Evolutionary conservation across 257 asterid species (phyloP), one percentile per base, ranked within the genome.

Genomic region (Penstemon newberryi): DNA sequence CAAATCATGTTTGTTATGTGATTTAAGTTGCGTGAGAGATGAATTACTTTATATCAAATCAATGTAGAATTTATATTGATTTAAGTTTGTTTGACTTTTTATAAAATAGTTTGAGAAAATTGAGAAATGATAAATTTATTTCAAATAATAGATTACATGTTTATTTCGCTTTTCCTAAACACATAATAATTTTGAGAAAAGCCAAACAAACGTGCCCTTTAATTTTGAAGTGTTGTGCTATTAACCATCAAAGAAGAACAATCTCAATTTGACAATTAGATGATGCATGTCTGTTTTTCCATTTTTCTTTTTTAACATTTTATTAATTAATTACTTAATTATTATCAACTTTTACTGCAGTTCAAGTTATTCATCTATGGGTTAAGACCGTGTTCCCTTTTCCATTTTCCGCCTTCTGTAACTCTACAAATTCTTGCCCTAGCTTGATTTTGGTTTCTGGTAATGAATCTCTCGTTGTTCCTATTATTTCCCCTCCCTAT

Each of bases 281-380:
- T 70, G 69, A 69, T 46, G 70, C 69, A 57, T 61, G 46, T 36
- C n/a, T 37, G 38, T 54, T 39, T 33, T 59, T 63, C 37, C 6
- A 42, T 72, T 18, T 75, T 41, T 70, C 66, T 33, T 37, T 5
- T 39, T 42, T 56, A 5, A 46, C 11, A 33, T 65, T 12, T 69
- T 52, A 73, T 11, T 69, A 75, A 61, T 65, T 66, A 64, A 56
- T 56, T 64, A 53, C 58, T 15, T 65, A 8, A 65, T 55, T 66
- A 56, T 73, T 70, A 66, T 51, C 46, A 74, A 62, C 63, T 70
- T 80, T 77, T 59, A 80, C 83, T 73, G 81, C 80, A 75, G 69
- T 83, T 81, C 69, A 75, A 78, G 76, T 41, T 67, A 70, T 73
- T 78, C 77, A 62, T 81, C 75, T 59, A 39, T 54, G 51, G 57